phyloP scores from a whole-genome alignment of 2,329 filamentous ascomycete genomes.

The Gliomastix tumulicola region DNA sequence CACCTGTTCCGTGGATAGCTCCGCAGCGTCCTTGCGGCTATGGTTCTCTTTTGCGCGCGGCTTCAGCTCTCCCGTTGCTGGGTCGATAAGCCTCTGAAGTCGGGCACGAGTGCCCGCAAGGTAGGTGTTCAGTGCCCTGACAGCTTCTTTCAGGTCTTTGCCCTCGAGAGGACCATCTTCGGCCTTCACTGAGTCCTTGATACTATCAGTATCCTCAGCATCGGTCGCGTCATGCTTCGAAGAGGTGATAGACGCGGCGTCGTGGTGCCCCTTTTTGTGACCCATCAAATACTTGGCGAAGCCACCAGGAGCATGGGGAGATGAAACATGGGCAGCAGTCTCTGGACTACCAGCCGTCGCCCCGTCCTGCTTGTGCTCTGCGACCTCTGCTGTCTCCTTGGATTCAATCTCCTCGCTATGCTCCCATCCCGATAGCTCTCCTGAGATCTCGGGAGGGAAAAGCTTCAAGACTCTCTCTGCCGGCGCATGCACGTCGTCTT shows the following conservation, averaged over 20 bases:
- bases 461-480: conserved; percentile 81
- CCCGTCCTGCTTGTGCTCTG: conserved; percentile 13
- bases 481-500: conserved; percentile 78
- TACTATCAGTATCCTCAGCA: conserved; percentile 47
- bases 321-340: conserved; percentile 17
- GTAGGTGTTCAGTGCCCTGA: conserved; percentile 78
- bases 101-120: conserved; percentile 75
- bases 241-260: conserved; percentile 55
- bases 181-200: conserved; percentile 30
- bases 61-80: conserved; percentile 55
- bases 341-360: conserved; percentile 16
- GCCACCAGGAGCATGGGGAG: conserved; percentile 31
- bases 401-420: conserved; percentile 28
- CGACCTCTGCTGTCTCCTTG: conserved; percentile 26
- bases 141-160: conserved; percentile 76
- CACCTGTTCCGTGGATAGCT: conserved; percentile 31
- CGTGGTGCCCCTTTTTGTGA: conserved; percentile 37
- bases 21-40: conserved; percentile 42
- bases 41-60: conserved; percentile 34
- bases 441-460: conserved; percentile 79
- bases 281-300: conserved; percentile 50
- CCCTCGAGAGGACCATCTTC: conserved; percentile 47
- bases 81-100: conserved; percentile 55
- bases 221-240: conserved; percentile 44
- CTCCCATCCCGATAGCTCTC: conserved; percentile 60